These are phyloP conservation scores for Mercurialis annua DNA, from an alignment of 345 rosid species.

Conservation along the genomic window DNA sequence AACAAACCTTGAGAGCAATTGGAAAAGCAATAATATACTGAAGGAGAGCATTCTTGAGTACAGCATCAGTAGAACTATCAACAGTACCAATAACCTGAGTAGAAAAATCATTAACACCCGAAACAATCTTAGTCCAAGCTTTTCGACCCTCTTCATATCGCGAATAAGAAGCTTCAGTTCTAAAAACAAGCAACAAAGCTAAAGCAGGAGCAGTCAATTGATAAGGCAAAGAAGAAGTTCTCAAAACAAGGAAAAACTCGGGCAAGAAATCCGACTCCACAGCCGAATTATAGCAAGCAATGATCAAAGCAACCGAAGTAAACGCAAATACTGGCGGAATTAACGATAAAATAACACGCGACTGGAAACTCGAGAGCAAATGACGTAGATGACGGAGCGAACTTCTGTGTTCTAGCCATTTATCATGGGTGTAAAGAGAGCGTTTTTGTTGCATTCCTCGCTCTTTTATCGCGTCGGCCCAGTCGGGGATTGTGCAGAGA, in stretches of 20 bases:
- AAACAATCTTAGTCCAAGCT: conserved; percentile 77
- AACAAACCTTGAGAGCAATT: conserved; percentile 70
- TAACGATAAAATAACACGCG: conserved; percentile 79
- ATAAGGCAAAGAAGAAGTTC: conserved; percentile 80
- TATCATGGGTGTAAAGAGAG: conserved; percentile 69
- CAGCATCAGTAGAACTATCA: conserved; percentile 41
- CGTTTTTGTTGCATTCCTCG: conserved; percentile 73
- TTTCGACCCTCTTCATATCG: conserved; percentile 78
- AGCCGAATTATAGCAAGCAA: conserved; percentile 73
- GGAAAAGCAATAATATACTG: conserved; percentile 83
- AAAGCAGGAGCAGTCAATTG: conserved; percentile 88
- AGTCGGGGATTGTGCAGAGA: conserved; percentile 68
- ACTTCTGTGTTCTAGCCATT: conserved; percentile 86
- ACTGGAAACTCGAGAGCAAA: conserved; percentile 59
- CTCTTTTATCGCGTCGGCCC: conserved; percentile 83
- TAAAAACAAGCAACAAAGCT: conserved; percentile 82
- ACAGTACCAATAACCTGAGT: conserved; percentile 50
- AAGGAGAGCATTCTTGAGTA: conserved; percentile 49
- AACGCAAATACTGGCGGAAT: conserved; percentile 83
- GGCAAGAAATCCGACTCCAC: conserved; percentile 60
- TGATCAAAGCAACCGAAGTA: conserved; percentile 53
- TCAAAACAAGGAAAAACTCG: conserved; percentile 55
- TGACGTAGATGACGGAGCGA: conserved; percentile 83
- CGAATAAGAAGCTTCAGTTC: conserved; percentile 95
- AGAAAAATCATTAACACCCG: conserved; percentile 70